Conservation (phyloP, 192 early-diverging fungal species). For the Coemansia sp. region DNA sequence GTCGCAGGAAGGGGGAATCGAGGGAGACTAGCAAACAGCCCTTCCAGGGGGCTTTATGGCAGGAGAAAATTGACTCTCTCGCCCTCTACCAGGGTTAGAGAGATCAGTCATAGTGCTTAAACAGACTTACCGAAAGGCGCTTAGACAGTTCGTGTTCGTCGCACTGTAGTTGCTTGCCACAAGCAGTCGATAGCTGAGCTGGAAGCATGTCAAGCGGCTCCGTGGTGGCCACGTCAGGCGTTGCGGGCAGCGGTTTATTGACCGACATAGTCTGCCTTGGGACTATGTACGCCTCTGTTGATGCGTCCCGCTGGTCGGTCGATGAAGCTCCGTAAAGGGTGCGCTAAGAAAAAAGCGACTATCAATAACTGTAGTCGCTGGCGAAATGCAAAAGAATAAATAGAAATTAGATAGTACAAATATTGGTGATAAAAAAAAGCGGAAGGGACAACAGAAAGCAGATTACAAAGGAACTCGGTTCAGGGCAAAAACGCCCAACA, state of each 20-base stretch:
- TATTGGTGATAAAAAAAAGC: background rate
- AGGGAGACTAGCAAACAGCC: background rate
- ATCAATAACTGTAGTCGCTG: background rate
- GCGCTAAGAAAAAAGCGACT: background rate
- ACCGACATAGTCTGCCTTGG: slow-evolving; percentile 33
- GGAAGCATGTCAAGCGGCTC: slow-evolving; percentile 3
- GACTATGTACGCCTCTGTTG: background rate
- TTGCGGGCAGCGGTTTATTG: slow-evolving; percentile 43
- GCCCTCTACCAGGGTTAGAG: background rate
- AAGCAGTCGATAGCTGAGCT: slow-evolving; percentile 14
- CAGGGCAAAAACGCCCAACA: too few species aligned
- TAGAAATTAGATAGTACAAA: background rate
- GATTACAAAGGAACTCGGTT: background rate
- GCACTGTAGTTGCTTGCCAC: slow-evolving; percentile 11
- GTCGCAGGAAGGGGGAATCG: background rate
- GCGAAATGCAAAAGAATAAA: background rate
- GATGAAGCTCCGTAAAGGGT: background rate
- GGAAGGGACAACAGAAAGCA: background rate
- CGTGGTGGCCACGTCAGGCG: slow-evolving; percentile 16
- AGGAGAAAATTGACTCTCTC: background rate
- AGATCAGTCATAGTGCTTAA: background rate
- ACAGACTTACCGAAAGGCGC: slow-evolving; percentile 40
- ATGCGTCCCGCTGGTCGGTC: background rate
- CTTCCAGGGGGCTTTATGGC: background rate
- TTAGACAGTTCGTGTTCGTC: slow-evolving; percentile 25